phyloP scores from a whole-genome alignment of 345 rosid genomes.

The Diplotaxis tenuifolia region DNA sequence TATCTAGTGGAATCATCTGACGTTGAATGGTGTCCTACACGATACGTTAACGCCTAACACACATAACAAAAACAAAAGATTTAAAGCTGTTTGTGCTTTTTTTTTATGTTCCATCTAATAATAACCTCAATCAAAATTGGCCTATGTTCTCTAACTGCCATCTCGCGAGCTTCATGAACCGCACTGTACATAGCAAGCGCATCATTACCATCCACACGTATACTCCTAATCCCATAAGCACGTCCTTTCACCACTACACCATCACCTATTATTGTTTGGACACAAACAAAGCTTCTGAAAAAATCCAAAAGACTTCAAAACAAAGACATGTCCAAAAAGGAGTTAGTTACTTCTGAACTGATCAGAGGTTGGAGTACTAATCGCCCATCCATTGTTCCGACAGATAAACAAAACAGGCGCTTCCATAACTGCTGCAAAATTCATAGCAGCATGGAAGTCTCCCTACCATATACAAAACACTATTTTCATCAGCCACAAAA shows the following conservation, averaged over 20 bases:
- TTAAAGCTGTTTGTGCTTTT: neutral
- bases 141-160: conserved; percentile 65
- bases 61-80: neutral
- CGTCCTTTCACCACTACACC: conserved; percentile 79
- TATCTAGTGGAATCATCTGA: conserved; percentile 93
- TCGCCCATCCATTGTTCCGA: conserved; percentile 92
- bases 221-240: conserved; percentile 81
- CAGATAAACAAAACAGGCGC: conserved; percentile 82
- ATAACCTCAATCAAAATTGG: conserved; percentile 84
- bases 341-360: conserved; percentile 75
- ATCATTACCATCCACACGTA: conserved; percentile 91
- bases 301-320: conserved; percentile 3
- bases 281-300: neutral
- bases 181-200: conserved; percentile 85
- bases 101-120: conserved; percentile 1
- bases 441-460: conserved; percentile 78
- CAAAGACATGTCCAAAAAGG: neutral
- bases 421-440: conserved; percentile 74
- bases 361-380: conserved; percentile 75
- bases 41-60: conserved; percentile 75
- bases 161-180: conserved; percentile 67
- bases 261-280: conserved; percentile 61
- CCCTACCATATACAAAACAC: conserved; percentile 43
- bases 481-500: neutral
- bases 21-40: conserved; percentile 89